These are phyloP conservation scores for Pseudogymnoascus sp. DNA, from an alignment of 2,329 filamentous ascomycete species.

Conservation along the genomic window DNA sequence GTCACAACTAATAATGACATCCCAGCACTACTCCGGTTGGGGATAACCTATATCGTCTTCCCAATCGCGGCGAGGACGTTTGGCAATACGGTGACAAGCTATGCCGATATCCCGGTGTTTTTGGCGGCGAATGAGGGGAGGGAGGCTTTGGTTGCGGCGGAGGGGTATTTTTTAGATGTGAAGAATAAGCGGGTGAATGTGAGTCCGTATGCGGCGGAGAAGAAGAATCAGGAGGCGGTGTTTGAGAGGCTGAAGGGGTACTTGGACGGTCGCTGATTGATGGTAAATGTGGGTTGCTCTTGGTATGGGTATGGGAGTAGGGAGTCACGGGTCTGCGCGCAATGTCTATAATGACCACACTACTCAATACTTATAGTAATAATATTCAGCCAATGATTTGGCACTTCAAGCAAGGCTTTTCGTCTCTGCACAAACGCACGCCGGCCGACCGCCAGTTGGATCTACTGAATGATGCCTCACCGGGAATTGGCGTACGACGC, in stretches of 20 bases:
- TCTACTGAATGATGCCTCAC: too few species aligned
- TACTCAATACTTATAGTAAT: neutral
- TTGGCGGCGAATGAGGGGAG: neutral
- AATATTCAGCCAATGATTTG: neutral
- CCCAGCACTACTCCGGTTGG: neutral
- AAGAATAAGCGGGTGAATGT: neutral
- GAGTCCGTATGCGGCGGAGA: neutral
- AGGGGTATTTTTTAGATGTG: neutral
- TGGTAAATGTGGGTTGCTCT: neutral
- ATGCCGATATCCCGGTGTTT: neutral
- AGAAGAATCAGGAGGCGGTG: neutral
- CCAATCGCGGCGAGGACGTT: neutral
- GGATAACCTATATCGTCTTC: neutral
- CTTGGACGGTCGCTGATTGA: neutral
- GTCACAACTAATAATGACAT: neutral
- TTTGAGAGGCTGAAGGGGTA: neutral
- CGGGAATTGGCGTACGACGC: too few species aligned
- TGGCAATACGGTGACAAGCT: neutral
- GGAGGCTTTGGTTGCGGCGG: neutral
- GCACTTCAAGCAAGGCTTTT: neutral
- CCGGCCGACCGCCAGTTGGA: too few species aligned
- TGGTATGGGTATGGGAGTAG: neutral
- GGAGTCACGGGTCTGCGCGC: neutral
- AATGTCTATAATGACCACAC: neutral
- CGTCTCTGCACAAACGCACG: neutral